These are phyloP conservation scores for Fomitiporia mediterranea DNA, from an alignment of 1,284 basidiomycete genomes.

Conservation along the genomic window DNA sequence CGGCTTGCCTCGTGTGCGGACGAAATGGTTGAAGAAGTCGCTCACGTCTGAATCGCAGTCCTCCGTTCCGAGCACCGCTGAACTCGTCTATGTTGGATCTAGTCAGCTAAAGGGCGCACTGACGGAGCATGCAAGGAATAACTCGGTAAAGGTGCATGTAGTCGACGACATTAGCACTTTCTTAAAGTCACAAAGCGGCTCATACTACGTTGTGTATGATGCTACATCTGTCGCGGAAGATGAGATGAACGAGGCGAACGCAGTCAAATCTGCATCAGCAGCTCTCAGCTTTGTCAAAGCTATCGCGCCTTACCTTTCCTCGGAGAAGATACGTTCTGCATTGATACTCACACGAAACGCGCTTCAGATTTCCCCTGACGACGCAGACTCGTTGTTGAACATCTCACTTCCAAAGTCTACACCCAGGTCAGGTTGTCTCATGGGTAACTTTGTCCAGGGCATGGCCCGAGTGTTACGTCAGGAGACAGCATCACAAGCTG, in stretches of 20 bases:
- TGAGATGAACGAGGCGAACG: neutral
- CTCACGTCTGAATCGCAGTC: neutral
- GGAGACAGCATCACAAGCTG: neutral
- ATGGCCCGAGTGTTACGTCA: constrained; percentile 15
- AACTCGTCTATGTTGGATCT: constrained; percentile 10
- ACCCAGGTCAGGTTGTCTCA: neutral
- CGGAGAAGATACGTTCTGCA: constrained; percentile 1
- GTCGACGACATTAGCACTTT: constrained; percentile 5
- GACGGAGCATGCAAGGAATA: neutral
- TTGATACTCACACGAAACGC: constrained; percentile 3
- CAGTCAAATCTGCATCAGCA: neutral
- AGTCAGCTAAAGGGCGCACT: neutral
- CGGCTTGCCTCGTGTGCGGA: constrained; percentile 2
- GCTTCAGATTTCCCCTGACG: constrained; percentile 1
- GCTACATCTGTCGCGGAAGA: neutral
- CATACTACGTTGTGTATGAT: constrained; percentile 8
- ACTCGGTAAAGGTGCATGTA: neutral
- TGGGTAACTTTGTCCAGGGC: constrained; percentile 10
- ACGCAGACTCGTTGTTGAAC: neutral
- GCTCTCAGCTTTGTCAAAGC: constrained; percentile 7
- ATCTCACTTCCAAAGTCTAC: neutral
- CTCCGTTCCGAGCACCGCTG: neutral
- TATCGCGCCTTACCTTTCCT: neutral
- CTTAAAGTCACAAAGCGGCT: neutral
- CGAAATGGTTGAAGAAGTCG: neutral